phyloP scores from a whole-genome alignment of 768 basidiomycete species.

The Panaeolus cyanescens region DNA sequence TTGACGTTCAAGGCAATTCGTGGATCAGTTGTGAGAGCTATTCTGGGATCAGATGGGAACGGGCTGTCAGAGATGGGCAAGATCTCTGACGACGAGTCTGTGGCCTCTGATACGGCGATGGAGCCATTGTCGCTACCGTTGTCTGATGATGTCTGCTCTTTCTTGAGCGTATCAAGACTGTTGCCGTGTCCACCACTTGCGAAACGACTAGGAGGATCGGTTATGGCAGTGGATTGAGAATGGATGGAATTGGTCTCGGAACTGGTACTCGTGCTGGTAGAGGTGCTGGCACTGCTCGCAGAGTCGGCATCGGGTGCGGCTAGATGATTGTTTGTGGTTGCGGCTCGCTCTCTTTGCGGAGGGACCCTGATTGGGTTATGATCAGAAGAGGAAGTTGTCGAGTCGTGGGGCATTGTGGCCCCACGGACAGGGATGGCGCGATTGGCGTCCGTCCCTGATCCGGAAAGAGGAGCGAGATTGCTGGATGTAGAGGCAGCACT shows the following conservation, averaged over 20 bases:
- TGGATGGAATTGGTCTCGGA: conserved; percentile 49
- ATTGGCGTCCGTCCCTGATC: conserved; percentile 3
- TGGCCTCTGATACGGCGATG: neutral
- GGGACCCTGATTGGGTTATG: conserved; percentile 21
- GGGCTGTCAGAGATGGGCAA: neutral
- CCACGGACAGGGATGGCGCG: conserved; percentile 31
- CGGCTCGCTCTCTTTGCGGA: conserved; percentile 30
- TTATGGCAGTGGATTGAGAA: conserved; percentile 47
- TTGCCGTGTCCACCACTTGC: conserved; percentile 29
- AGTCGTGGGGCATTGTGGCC: conserved; percentile 34
- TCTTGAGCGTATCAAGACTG: conserved; percentile 22
- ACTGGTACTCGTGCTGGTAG: conserved; percentile 31
- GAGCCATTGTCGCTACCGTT: conserved; percentile 11
- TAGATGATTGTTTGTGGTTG: conserved; percentile 25
- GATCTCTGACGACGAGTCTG: neutral
- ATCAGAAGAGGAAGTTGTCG: conserved; percentile 17
- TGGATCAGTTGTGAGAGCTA: neutral
- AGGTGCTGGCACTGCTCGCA: conserved; percentile 35
- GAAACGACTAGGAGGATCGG: conserved; percentile 49
- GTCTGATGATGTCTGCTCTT: conserved; percentile 25
- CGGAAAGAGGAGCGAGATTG: conserved; percentile 13
- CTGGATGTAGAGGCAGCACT: conserved; percentile 11
- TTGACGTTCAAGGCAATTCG: neutral
- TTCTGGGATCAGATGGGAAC: neutral
- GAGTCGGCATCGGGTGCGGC: conserved; percentile 29